phyloP scores from a whole-genome alignment of 2,329 filamentous ascomycete genomes.

The Xenoacremonium recifei region DNA sequence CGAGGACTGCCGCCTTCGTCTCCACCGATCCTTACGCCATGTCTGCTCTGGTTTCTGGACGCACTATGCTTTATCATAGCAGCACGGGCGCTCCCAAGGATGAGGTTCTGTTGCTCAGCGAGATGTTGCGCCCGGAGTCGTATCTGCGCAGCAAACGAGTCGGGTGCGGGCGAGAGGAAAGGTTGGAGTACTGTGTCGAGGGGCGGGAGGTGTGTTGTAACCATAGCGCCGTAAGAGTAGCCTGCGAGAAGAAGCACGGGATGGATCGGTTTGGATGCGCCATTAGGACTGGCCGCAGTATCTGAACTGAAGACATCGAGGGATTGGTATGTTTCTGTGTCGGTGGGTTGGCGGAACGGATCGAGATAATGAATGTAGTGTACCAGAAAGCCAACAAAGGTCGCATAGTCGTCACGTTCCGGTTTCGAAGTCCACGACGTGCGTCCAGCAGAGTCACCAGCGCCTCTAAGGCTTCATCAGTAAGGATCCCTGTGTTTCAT shows the following conservation, averaged over 20 bases:
- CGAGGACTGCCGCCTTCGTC: conserved; percentile 42
- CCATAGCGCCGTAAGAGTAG: conserved; percentile 88
- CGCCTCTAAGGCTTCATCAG: conserved; percentile 58
- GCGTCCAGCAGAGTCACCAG: conserved; percentile 67
- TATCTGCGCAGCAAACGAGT: conserved; percentile 66
- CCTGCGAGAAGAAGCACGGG: conserved; percentile 64
- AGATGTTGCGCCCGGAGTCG: conserved; percentile 67
- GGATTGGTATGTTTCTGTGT: conserved; percentile 7
- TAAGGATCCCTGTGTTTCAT: conserved; percentile 1
- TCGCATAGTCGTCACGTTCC: conserved; percentile 79
- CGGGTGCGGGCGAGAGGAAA: conserved; percentile 53
- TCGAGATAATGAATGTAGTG: conserved; percentile 67
- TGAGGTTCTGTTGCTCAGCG: conserved; percentile 59
- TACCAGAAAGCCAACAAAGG: conserved; percentile 76
- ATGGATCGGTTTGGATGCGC: background rate
- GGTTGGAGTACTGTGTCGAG: conserved; percentile 56
- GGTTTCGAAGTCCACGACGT: conserved; percentile 86
- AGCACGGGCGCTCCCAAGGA: conserved; percentile 37
- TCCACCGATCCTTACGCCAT: conserved; percentile 50
- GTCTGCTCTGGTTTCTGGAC: conserved; percentile 23
- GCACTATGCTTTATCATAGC: conserved; percentile 27
- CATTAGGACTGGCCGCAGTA: background rate
- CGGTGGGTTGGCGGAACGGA: conserved; percentile 28
- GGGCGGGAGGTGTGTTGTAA: conserved; percentile 71
- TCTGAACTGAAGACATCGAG: conserved; percentile 3